Evolutionary conservation across 1,284 basidiomycete genomes (phyloP), one percentile per base, ranked within the genome.

Genomic region (Rhodotorula sp.): DNA sequence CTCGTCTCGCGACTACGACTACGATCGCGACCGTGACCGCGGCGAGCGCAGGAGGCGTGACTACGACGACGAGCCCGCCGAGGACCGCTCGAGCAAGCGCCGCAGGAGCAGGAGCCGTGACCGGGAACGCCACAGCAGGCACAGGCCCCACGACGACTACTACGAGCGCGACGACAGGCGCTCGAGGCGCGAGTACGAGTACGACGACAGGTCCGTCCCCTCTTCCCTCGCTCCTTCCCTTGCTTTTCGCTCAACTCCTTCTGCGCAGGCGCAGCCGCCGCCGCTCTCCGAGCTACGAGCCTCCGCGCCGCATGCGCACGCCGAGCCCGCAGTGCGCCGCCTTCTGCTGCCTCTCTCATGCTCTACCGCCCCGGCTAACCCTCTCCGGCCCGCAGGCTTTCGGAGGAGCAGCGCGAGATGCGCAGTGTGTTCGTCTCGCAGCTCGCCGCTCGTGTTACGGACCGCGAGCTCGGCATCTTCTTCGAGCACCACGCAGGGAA

Each of bases 351-450:
- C 22, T 19, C 29, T 22, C 34, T 2, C 17, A 12, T 15, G 2
- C 36, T 0, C 9, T n/a, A 4, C 1, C 29, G 3, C 5, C 6
- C 36, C 50, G n/a, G 3, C 29, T 32, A 3, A 13, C 55, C 21
- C 13, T 8, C 9, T 25, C 10, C 1, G 25, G 7, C 34, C 5
- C 3, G 10, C 61, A 74, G 70, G 44, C 66, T 74, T 3, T 54
- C 66, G 9, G 75, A 76, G 32, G 75, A 76, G 37, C 70, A 76
- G n/a, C 68, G 75, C 50, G 75, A 76, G 70, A 76, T 76, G 80
- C 91, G 97, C 82, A 97, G 96, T 78, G 92, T 98, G 76, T 99
- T 99, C 84, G 94, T 97, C 81, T 95, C 94, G 79, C 96, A 98
- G 84, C 89, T 99, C 80, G 92, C 96, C 78, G 92, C 94, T 69